These are phyloP conservation scores for Delphinella strobiligena DNA, from an alignment of 2,329 filamentous ascomycete genomes.

Conservation along the genomic window DNA sequence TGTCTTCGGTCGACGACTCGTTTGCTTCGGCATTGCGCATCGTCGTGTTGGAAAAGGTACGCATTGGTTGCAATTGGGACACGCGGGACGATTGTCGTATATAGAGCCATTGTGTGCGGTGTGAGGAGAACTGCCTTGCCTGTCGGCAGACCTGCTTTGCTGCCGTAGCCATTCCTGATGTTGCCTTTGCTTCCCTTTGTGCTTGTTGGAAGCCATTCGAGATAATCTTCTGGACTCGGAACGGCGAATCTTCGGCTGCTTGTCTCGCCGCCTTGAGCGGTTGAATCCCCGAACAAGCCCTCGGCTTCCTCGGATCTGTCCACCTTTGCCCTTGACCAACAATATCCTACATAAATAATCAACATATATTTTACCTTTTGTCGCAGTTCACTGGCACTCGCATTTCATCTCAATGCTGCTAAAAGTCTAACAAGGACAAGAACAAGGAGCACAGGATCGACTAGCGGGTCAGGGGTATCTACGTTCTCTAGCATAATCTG, in stretches of 20 bases:
- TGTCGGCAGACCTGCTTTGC: not conserved
- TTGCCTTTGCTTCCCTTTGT: not conserved
- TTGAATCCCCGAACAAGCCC: no score
- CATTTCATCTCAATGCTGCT: no score
- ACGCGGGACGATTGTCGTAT: not conserved
- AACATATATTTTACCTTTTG: no score
- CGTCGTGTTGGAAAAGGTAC: not conserved
- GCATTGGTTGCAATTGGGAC: not conserved
- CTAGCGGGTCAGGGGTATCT: no score
- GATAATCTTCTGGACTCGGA: not conserved
- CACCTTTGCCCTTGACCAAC: no score
- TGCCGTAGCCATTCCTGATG: not conserved
- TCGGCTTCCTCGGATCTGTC: no score
- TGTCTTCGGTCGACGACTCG: not conserved
- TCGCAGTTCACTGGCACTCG: no score
- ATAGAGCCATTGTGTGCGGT: not conserved
- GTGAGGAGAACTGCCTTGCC: not conserved
- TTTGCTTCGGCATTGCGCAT: not conserved
- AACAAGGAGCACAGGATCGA: no score
- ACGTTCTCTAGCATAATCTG: no score
- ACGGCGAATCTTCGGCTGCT: not conserved
- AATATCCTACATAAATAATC: no score
- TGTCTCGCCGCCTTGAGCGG: constrained; percentile 18
- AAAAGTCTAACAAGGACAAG: no score
- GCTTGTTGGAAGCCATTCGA: not conserved